Conservation (phyloP, 1,284 basidiomycete genomes). For the Ustilago tritici region DNA sequence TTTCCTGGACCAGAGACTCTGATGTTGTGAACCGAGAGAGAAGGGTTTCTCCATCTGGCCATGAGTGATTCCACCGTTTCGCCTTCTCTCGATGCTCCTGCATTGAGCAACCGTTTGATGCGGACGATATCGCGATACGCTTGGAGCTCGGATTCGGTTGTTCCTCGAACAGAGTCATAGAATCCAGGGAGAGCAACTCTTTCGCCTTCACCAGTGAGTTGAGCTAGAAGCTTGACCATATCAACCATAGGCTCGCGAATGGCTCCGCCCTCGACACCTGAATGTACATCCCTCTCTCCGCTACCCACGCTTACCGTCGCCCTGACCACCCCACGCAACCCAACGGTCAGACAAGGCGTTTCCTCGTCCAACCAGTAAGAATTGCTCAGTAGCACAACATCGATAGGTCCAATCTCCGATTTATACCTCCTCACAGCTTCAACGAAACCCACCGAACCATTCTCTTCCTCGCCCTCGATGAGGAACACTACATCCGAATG, state of each 20-base stretch:
- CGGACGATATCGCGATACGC: slow-evolving; percentile 68
- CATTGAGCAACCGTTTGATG: slow-evolving; percentile 37
- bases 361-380: slow-evolving; percentile 97
- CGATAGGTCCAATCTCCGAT: slow-evolving; percentile 57
- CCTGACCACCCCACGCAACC: slow-evolving; percentile 90
- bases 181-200: slow-evolving; percentile 83
- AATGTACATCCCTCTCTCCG: slow-evolving; percentile 81
- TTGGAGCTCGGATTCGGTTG: slow-evolving; percentile 52
- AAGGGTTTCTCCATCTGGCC: slow-evolving; percentile 63
- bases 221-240: slow-evolving; percentile 83
- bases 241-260: slow-evolving; percentile 90
- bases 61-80: slow-evolving; percentile 54
- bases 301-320: slow-evolving; percentile 78
- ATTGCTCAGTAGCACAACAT: slow-evolving; percentile 73
- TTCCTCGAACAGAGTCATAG: slow-evolving; percentile 74
- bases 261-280: slow-evolving; percentile 91
- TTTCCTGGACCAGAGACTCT: slow-evolving; percentile 55
- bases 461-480: slow-evolving; percentile 96
- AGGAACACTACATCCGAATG: slow-evolving; percentile 89
- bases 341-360: slow-evolving; percentile 94
- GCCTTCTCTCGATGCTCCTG: not conserved
- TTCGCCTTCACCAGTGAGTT: slow-evolving; percentile 75
- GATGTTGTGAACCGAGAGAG: slow-evolving; percentile 61
- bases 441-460: slow-evolving; percentile 85
- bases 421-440: slow-evolving; percentile 81